Conservation (phyloP, 306 rosid species). For the Quercus wislizeni region DNA sequence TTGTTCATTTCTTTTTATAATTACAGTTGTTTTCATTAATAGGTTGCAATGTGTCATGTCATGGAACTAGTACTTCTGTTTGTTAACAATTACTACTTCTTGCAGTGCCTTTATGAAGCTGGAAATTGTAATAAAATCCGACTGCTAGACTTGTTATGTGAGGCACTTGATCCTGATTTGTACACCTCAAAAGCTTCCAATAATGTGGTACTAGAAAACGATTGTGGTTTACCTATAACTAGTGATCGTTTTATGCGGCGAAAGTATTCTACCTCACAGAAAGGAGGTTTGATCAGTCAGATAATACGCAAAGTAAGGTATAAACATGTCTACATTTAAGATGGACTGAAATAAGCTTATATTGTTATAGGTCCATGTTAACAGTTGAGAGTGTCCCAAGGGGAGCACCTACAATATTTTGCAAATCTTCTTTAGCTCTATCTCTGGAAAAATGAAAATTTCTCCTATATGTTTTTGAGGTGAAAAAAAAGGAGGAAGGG, state of each 20-base stretch:
- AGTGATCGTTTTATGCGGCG: constrained; percentile 36
- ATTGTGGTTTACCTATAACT: constrained; percentile 34
- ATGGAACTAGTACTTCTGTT: constrained; percentile 20
- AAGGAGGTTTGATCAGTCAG: constrained; percentile 49
- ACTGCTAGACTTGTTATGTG: constrained; percentile 78
- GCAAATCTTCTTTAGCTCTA: neutral
- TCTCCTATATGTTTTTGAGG: neutral
- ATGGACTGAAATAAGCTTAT: constrained; percentile 3
- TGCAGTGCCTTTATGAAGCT: constrained; percentile 88
- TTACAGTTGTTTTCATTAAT: neutral
- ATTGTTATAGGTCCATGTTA: neutral
- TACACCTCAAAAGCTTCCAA: constrained; percentile 37
- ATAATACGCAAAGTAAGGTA: constrained; percentile 69
- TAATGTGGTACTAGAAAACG: constrained; percentile 33
- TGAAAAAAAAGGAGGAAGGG: neutral
- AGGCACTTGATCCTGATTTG: constrained; percentile 68
- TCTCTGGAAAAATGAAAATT: neutral
- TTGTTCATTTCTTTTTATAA: neutral
- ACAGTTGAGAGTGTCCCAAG: neutral
- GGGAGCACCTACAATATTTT: neutral
- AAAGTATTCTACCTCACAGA: constrained; percentile 38
- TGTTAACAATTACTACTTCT: constrained; percentile 16
- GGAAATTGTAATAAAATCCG: constrained; percentile 58
- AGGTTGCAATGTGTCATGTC: constrained; percentile 12
- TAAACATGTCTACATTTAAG: constrained; percentile 11